Conservation (phyloP, 2,329 filamentous ascomycete genomes). For the Talaromyces sp. region DNA sequence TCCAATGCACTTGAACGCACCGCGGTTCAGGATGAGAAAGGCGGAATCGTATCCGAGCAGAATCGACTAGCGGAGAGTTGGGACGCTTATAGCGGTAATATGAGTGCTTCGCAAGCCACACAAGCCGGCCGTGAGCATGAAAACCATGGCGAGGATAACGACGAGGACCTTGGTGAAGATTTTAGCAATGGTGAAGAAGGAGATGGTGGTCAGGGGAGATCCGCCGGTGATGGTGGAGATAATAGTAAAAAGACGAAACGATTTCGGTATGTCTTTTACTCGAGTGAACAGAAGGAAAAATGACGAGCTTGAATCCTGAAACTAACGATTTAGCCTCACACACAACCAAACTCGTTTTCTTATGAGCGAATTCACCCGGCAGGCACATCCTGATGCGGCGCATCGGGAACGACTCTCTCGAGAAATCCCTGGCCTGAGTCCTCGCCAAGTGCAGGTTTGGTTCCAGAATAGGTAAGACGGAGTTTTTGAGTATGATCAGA, state of each 20-base stretch:
- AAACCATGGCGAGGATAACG: background rate
- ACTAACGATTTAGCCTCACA: conserved; percentile 55
- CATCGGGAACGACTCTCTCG: conserved; percentile 81
- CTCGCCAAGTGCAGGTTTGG: conserved; percentile 94
- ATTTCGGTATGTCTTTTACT: conserved; percentile 34
- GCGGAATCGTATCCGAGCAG: background rate
- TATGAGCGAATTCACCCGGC: conserved; percentile 94
- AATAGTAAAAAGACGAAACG: conserved; percentile 45
- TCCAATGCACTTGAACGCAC: background rate
- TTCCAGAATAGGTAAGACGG: conserved; percentile 84
- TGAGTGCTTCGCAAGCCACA: background rate
- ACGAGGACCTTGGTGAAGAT: conserved; percentile 14
- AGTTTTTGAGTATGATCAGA: background rate
- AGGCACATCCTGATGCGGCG: conserved; percentile 88
- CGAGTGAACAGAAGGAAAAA: background rate
- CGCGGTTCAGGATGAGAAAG: background rate
- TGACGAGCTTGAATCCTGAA: conserved; percentile 5
- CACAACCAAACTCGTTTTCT: conserved; percentile 96
- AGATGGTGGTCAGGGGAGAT: conserved; percentile 17
- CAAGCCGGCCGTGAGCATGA: background rate
- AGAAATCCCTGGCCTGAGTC: conserved; percentile 87
- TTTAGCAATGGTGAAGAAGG: conserved; percentile 16
- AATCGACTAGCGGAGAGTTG: background rate
- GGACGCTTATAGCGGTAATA: background rate
- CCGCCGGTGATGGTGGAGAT: conserved; percentile 26